A percentile compares a stretch with the other conserved stretches of the same genome.
These are phyloP conservation scores for Hypoxylon crocopeplum DNA, from an alignment of 495 filamentous ascomycete genomes.

Conservation along the genomic window DNA sequence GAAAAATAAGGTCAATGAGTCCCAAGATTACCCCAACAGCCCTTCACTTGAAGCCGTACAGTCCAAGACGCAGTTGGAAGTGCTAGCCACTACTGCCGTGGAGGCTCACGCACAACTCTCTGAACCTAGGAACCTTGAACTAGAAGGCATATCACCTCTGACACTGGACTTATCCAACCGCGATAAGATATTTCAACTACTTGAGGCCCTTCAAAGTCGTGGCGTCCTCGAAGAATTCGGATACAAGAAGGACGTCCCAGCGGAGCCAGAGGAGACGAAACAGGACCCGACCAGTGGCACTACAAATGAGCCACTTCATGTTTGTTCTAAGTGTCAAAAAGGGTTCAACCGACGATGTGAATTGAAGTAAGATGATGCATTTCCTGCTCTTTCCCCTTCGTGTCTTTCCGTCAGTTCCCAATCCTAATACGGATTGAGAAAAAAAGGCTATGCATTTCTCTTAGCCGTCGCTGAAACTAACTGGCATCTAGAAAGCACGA, in stretches of 20 bases:
- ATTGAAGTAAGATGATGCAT: conserved; percentile 65
- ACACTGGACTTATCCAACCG: conserved; percentile 9
- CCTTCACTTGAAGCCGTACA: neutral
- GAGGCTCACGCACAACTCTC: neutral
- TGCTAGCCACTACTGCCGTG: conserved; percentile 1
- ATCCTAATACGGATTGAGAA: neutral
- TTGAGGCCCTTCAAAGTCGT: conserved; percentile 27
- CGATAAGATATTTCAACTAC: conserved; percentile 4
- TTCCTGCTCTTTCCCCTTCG: neutral
- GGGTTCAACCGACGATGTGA: conserved; percentile 67
- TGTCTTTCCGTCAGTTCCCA: conserved; percentile 18
- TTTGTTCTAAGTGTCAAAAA: conserved; percentile 64
- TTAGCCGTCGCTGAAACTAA: neutral
- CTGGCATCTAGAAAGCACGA: conserved; percentile 72
- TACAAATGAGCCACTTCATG: conserved; percentile 42
- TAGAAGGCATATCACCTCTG: neutral
- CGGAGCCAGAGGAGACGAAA: conserved; percentile 10
- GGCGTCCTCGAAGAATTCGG: conserved; percentile 43
- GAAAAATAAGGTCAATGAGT: neutral
- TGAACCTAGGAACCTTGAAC: neutral
- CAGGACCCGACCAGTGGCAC: conserved; percentile 1
- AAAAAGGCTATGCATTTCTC: neutral
- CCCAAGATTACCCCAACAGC: neutral
- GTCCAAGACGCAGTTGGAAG: conserved; percentile 1
- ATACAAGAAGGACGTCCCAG: conserved; percentile 35